Evolutionary conservation across 73 alveolate genomes (phyloP).

Genomic region (Breviolum minutum): DNA sequence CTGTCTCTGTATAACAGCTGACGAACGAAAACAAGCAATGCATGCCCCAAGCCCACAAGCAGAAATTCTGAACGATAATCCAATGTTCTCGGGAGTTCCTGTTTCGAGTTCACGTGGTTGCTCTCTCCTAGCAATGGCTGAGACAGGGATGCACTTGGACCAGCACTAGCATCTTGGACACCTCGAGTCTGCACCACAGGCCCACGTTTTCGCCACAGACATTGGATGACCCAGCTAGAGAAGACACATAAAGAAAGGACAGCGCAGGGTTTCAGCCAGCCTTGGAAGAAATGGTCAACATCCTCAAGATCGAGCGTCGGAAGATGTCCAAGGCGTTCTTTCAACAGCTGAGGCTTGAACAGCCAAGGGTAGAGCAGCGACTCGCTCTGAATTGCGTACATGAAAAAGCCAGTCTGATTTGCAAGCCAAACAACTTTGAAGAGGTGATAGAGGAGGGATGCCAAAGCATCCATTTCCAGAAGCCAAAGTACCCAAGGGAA

Average conservation of each 20-base stretch:
- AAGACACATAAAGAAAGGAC: no score
- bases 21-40: conserved; percentile 7
- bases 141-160: no score
- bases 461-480: conserved; percentile 44
- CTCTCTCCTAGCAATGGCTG: no score
- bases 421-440: background rate
- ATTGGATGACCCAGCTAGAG: no score
- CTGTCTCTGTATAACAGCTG: background rate
- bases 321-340: no score
- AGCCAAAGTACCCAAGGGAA: conserved; percentile 52
- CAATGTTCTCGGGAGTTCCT: no score
- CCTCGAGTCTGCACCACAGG: no score
- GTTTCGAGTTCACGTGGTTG: no score
- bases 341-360: background rate
- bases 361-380: background rate
- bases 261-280: background rate
- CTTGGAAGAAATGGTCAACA: background rate
- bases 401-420: no score
- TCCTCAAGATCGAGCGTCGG: background rate
- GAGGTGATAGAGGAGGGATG: conserved; percentile 36
- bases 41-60: conserved; percentile 32
- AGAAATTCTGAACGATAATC: conserved; percentile 25
- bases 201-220: no score
- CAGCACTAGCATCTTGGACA: no score
- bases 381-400: background rate